phyloP scores from a whole-genome alignment of 2,329 filamentous ascomycete species.

The Neonectria neomacrospora region DNA sequence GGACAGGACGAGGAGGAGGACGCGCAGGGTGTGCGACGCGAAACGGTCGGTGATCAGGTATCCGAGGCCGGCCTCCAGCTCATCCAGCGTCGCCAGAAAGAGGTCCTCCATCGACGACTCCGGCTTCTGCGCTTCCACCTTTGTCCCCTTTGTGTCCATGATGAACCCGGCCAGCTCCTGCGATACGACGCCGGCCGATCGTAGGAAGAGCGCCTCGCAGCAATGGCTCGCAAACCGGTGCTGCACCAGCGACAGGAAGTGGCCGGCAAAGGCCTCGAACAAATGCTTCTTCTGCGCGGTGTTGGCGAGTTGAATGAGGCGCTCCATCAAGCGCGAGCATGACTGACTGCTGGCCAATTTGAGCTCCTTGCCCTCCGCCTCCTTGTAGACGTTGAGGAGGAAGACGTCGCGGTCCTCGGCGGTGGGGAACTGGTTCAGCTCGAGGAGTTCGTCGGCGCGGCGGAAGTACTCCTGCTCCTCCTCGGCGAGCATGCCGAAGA shows the following conservation, averaged over 20 bases:
- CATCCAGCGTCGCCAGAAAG: constrained; percentile 84
- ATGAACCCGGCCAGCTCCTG: constrained; percentile 70
- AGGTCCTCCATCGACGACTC: constrained; percentile 81
- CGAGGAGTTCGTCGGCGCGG: constrained; percentile 87
- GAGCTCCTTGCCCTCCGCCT: constrained; percentile 91
- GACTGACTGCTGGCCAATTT: constrained; percentile 97
- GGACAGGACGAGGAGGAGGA: constrained; percentile 85
- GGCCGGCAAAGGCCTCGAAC: constrained; percentile 85
- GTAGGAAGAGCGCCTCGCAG: constrained; percentile 91
- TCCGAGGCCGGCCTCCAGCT: constrained; percentile 86
- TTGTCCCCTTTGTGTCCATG: constrained; percentile 57
- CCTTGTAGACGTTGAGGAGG: constrained; percentile 83
- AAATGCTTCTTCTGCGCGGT: constrained; percentile 84
- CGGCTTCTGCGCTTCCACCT: constrained; percentile 58
- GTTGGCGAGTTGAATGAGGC: constrained; percentile 84
- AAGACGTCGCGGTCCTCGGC: constrained; percentile 78
- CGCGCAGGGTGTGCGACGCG: constrained; percentile 89
- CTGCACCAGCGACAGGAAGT: constrained; percentile 90
- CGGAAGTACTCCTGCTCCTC: constrained; percentile 97
- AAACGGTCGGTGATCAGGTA: constrained; percentile 88
- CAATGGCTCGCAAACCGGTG: constrained; percentile 98
- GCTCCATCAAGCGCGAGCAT: constrained; percentile 92
- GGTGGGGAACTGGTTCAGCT: constrained; percentile 86
- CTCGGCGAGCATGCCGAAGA: constrained; percentile 92
- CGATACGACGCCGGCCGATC: constrained; percentile 81